Percentiles rank a stretch among this genome's conserved stretches.
These are phyloP conservation scores for Hypoxylon subgilvum DNA, from an alignment of 495 filamentous ascomycete genomes.

Conservation along the genomic window DNA sequence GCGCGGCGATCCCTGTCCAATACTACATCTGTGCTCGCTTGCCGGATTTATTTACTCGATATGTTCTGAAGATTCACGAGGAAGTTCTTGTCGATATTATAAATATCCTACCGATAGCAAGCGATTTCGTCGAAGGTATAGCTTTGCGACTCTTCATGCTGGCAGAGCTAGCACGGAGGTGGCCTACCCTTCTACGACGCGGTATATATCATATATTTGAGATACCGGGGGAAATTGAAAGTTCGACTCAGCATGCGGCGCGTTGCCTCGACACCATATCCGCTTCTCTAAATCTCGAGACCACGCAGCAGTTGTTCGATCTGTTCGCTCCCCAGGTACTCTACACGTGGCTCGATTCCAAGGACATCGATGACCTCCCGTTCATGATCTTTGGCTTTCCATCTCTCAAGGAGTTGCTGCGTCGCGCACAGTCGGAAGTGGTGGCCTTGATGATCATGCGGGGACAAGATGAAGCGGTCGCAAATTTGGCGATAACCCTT, in stretches of 20 bases:
- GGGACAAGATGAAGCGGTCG: slow-evolving; percentile 66
- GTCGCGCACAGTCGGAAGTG: slow-evolving; percentile 77
- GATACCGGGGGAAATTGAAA: slow-evolving; percentile 71
- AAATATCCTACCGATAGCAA: slow-evolving; percentile 71
- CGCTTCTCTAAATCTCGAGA: slow-evolving; percentile 63
- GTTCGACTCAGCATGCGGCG: slow-evolving; percentile 70
- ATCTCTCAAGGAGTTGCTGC: slow-evolving; percentile 70
- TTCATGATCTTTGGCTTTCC: slow-evolving; percentile 81
- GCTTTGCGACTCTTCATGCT: slow-evolving; percentile 80
- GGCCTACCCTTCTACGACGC: slow-evolving; percentile 80
- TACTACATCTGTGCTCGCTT: slow-evolving; percentile 72
- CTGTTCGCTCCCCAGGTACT: slow-evolving; percentile 91
- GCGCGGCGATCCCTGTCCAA: slow-evolving; percentile 73
- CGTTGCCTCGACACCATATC: slow-evolving; percentile 72
- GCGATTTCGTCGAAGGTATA: slow-evolving; percentile 78
- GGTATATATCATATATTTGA: slow-evolving; percentile 94
- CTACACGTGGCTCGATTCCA: slow-evolving; percentile 82
- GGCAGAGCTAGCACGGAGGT: slow-evolving; percentile 73
- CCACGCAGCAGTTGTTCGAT: slow-evolving; percentile 74
- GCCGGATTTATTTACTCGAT: slow-evolving; percentile 78
- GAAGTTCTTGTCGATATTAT: slow-evolving; percentile 80
- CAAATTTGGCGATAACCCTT: slow-evolving; percentile 63
- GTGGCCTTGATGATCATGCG: slow-evolving; percentile 86
- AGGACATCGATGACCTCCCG: slow-evolving; percentile 71
- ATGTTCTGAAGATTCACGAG: slow-evolving; percentile 78